These are phyloP conservation scores for Malus sieversii DNA, from an alignment of 306 rosid genomes.

Conservation along the genomic window DNA sequence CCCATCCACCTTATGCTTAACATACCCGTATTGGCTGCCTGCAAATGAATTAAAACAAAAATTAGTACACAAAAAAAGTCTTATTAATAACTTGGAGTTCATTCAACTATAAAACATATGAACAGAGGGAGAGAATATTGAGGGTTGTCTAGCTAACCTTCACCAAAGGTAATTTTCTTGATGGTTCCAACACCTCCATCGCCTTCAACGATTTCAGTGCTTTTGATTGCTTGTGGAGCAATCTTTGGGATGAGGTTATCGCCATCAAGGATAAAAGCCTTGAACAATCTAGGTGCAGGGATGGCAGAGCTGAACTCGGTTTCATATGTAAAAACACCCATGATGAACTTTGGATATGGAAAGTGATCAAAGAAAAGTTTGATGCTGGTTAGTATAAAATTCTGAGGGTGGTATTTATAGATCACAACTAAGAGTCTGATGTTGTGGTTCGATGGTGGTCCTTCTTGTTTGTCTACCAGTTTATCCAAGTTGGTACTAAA, in stretches of 20 bases:
- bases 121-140: neutral
- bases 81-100: neutral
- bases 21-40: neutral
- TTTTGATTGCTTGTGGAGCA: too few relatives aligned
- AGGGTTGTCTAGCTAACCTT: neutral
- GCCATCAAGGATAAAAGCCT: constrained; percentile 33
- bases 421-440: neutral
- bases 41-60: neutral
- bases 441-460: neutral
- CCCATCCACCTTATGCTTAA: too few relatives aligned
- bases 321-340: constrained; percentile 16
- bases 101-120: neutral
- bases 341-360: neutral
- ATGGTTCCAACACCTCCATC: too few relatives aligned
- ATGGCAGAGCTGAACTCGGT: constrained; percentile 30
- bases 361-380: neutral
- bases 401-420: neutral
- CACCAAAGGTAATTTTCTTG: too few relatives aligned
- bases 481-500: neutral
- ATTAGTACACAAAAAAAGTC: neutral
- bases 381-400: neutral
- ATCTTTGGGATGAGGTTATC: constrained; percentile 36
- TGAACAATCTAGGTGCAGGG: constrained; percentile 36
- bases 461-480: neutral
- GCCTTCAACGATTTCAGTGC: too few relatives aligned